Percentiles rank a stretch among this genome's conserved stretches.
Evolutionary conservation across 2,329 filamentous ascomycete species (phyloP).

Genomic region (Ceratocystis papillata): DNA sequence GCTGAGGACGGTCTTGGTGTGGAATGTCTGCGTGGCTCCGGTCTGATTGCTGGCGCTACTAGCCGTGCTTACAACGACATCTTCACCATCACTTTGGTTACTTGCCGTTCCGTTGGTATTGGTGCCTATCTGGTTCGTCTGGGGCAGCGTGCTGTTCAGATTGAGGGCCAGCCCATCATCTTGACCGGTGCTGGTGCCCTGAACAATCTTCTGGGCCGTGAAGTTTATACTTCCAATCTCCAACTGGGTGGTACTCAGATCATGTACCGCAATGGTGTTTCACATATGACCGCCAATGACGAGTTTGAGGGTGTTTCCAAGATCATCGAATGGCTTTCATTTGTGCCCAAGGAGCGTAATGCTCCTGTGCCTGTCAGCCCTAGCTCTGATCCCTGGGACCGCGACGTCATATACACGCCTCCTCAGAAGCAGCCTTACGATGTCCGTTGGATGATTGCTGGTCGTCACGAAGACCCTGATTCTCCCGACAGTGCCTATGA

Average conservation of each 20-base stretch:
- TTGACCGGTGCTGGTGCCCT: constrained; percentile 93
- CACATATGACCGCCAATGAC: constrained; percentile 94
- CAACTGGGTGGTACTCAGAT: constrained; percentile 99
- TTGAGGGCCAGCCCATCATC: constrained; percentile 97
- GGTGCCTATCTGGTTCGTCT: constrained; percentile 97
- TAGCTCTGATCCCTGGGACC: constrained; percentile 78
- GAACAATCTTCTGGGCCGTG: constrained; percentile 94
- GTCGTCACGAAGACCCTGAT: constrained; percentile 47
- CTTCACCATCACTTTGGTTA: constrained; percentile 95
- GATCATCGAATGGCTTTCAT: constrained; percentile 97
- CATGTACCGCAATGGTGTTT: constrained; percentile 99
- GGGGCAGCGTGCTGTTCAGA: constrained; percentile 95
- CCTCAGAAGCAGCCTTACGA: constrained; percentile 79
- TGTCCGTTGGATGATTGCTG: constrained; percentile 83
- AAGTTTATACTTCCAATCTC: constrained; percentile 97
- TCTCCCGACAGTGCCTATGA: constrained; percentile 63
- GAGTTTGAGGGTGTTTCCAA: constrained; percentile 97
- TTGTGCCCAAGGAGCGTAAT: constrained; percentile 89
- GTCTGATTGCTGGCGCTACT: constrained; percentile 95
- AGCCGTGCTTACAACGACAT: constrained; percentile 97
- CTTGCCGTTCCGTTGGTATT: constrained; percentile 96
- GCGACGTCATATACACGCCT: constrained; percentile 75
- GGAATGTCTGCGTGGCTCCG: constrained; percentile 91
- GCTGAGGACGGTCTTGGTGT: constrained; percentile 94
- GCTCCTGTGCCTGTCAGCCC: constrained; percentile 87